Base-by-base conservation (phyloP, 2,329 filamentous ascomycete species). In the Corynespora cassiicola region DNA sequence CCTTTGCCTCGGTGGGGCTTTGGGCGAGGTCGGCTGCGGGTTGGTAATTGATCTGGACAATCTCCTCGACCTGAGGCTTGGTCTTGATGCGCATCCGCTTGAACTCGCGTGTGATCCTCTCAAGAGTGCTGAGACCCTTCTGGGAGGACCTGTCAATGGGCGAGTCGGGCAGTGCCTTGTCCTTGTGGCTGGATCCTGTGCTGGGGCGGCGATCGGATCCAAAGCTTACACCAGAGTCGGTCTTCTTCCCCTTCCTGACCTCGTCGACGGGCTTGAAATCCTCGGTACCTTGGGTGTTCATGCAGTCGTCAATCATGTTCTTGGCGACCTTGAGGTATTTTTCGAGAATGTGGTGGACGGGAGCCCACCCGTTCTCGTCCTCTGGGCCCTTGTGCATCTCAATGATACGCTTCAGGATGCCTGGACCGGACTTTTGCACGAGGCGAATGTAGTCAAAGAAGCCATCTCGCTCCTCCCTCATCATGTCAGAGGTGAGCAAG, bases 191-290 rank as follows among this genome's bases (percentile, higher is more conserved):
- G 11, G 52, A 48, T 3, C 37, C 59, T 15, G 62, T 58, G 22
- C 62, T 65, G 11, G 64, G 63, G 20, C 62, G 51, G 19, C 52
- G 52, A 18, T 66, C 58, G 18, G 65, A 65, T 32, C 70, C 73
- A 53, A 85, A 83, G 62, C 80, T 84, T 42, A 85, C 77, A 14
- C 82, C 82, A 3, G 82, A 85, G 58, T 85, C 82, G 15, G 77
- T 78, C 64, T 84, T 84, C 54, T 80, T 75, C 23, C 70, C 68
- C 52, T 76, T 77, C 36, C 70, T 66, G 4, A 46, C 30, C 35
- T 60, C 56, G 19, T 65, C 53, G 9, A 52, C 45, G n/a, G 58
- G 54, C 10, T 56, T 62, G 47, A 68, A 68, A 6, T 63, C 58
- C 27, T 66, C 65, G 3, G 61, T 61, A 6, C 61, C 61, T 1